phyloP scores from a whole-genome alignment of 2,329 filamentous ascomycete species.

The Botryotinia globosa region DNA sequence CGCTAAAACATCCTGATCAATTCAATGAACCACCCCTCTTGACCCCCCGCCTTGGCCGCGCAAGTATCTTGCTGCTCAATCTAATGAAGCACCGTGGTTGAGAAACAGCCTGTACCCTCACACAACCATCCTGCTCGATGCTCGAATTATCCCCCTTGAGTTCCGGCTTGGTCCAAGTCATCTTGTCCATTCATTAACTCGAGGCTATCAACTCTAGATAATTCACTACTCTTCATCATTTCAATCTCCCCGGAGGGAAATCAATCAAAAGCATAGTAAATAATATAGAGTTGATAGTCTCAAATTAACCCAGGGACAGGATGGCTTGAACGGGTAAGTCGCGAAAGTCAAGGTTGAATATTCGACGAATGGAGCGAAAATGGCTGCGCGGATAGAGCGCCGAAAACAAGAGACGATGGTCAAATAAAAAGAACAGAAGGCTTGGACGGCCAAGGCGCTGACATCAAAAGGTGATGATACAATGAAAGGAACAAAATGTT shows the following conservation, averaged over 20 bases:
- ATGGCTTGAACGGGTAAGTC: not conserved
- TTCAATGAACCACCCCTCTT: not conserved
- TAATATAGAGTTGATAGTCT: not conserved
- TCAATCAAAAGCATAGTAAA: not conserved
- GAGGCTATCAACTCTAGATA: too few relatives aligned
- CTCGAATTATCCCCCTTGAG: not conserved
- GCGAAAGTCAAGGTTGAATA: not conserved
- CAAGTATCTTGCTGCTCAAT: not conserved
- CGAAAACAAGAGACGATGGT: not conserved
- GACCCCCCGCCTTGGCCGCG: not conserved
- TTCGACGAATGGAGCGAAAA: not conserved
- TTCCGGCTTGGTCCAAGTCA: not conserved
- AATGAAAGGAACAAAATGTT: not conserved
- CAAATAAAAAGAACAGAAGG: not conserved
- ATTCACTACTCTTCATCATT: not conserved
- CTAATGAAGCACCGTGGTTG: not conserved
- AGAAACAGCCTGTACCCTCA: not conserved
- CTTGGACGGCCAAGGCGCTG: not conserved
- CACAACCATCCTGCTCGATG: not conserved
- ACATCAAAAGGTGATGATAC: not conserved
- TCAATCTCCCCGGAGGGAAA: not conserved
- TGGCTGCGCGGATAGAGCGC: not conserved
- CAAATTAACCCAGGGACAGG: not conserved
- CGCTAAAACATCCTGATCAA: not conserved
- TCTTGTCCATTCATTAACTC: not conserved